Conservation (phyloP, 805 yeast genomes). For the Kluyveromyces aestuarii region DNA sequence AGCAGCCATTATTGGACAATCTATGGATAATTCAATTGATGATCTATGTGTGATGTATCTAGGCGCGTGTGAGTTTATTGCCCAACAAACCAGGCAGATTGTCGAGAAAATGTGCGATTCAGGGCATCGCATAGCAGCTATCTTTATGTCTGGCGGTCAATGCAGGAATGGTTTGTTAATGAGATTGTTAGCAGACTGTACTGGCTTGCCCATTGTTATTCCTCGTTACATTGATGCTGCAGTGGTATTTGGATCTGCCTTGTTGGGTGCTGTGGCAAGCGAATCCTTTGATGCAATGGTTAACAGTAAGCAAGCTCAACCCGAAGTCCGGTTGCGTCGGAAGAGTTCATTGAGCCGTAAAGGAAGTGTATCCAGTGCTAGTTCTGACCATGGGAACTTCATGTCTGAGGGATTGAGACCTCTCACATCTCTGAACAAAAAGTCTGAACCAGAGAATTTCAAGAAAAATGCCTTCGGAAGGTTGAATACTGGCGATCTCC, state of each 20-base stretch:
- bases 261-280: constrained; percentile 91
- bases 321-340: background rate
- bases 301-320: background rate
- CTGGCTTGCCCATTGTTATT: constrained; percentile 83
- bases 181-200: constrained; percentile 85
- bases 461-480: background rate
- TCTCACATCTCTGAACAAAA: background rate
- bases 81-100: constrained; percentile 94
- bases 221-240: constrained; percentile 96
- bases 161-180: constrained; percentile 86
- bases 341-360: constrained; percentile 1
- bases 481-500: constrained; percentile 15
- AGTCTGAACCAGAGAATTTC: background rate
- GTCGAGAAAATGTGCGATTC: constrained; percentile 71
- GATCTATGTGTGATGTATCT: constrained; percentile 79
- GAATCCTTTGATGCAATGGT: constrained; percentile 39
- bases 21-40: constrained; percentile 82
- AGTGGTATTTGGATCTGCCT: constrained; percentile 92
- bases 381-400: background rate
- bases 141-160: constrained; percentile 94
- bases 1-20: constrained; percentile 84
- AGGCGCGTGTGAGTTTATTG: constrained; percentile 95
- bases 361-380: background rate
- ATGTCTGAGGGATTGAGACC: background rate
- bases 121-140: constrained; percentile 68